A percentile compares a stretch with the other conserved stretches of the same genome.
These are phyloP conservation scores for Leishmania lainsoni DNA, from an alignment of 208 protist genomes.

Conservation along the genomic window DNA sequence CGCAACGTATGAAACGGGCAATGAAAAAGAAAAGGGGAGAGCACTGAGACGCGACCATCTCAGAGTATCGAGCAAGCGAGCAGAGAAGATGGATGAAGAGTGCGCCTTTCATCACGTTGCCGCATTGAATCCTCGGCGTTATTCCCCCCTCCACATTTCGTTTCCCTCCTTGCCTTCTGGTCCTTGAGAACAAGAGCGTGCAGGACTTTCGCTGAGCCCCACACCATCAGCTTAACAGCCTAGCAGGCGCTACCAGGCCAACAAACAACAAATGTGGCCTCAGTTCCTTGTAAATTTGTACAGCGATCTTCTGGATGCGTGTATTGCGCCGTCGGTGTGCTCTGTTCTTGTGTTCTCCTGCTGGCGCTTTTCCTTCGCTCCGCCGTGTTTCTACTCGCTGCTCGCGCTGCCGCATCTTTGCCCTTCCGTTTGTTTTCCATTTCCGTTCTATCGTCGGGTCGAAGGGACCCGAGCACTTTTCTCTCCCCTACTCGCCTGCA, in stretches of 20 bases:
- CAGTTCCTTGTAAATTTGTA: neutral
- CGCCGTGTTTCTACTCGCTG: neutral
- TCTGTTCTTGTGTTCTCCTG: too few relatives aligned
- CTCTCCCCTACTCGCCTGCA: neutral
- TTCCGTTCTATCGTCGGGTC: too few relatives aligned
- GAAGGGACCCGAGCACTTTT: neutral
- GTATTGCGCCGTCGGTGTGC: too few relatives aligned
- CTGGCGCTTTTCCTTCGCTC: neutral
- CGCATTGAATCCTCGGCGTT: neutral
- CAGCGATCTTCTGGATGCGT: too few relatives aligned
- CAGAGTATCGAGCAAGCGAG: neutral
- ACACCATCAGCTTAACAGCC: neutral
- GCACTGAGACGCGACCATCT: neutral
- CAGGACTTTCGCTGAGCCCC: neutral
- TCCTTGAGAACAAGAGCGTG: neutral
- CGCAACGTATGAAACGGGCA: neutral
- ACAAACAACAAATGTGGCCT: neutral
- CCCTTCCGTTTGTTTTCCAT: too few relatives aligned
- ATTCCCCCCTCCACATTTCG: neutral
- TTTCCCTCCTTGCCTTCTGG: neutral
- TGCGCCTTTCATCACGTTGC: neutral
- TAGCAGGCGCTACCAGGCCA: neutral
- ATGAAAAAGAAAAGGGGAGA: neutral
- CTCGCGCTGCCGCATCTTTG: neutral
- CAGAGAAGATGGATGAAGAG: neutral